phyloP scores from a whole-genome alignment of 306 rosid genomes.

The Trifolium repens region DNA sequence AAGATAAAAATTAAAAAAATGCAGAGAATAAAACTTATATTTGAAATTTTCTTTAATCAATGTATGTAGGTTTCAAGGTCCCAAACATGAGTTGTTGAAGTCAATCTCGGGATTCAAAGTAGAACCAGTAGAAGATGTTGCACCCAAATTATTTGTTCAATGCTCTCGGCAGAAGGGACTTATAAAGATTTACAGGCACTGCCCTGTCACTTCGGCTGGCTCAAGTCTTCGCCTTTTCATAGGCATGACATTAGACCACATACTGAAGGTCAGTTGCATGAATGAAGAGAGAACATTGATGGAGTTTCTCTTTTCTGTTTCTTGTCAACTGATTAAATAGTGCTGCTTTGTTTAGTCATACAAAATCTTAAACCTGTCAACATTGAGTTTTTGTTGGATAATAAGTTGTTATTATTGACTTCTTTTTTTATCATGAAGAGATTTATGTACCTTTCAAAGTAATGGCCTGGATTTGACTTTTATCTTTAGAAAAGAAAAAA shows the following conservation, averaged over 20 bases:
- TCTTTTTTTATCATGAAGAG: background rate
- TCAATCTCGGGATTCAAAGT: constrained; percentile 88
- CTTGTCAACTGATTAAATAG: no score
- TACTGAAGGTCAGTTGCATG: constrained; percentile 53
- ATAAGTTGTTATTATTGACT: no score
- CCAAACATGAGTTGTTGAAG: constrained; percentile 40
- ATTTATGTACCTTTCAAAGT: background rate
- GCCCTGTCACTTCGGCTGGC: constrained; percentile 53
- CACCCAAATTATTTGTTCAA: constrained; percentile 95
- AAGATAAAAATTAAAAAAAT: background rate
- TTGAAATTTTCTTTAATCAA: constrained; percentile 41
- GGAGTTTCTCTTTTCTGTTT: no score
- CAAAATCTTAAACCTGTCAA: no score
- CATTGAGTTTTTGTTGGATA: no score
- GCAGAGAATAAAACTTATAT: constrained; percentile 15
- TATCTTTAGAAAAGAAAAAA: background rate
- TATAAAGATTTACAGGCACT: constrained; percentile 89
- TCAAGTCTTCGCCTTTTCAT: constrained; percentile 50
- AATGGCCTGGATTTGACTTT: no score
- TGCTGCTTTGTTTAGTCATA: no score
- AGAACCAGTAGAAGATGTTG: constrained; percentile 87
- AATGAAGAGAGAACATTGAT: no score
- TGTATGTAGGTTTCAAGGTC: constrained; percentile 86
- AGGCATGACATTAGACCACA: constrained; percentile 34
- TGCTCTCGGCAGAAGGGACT: constrained; percentile 99